Conservation (phyloP, 306 rosid genomes). For the Potentilla sterilis region DNA sequence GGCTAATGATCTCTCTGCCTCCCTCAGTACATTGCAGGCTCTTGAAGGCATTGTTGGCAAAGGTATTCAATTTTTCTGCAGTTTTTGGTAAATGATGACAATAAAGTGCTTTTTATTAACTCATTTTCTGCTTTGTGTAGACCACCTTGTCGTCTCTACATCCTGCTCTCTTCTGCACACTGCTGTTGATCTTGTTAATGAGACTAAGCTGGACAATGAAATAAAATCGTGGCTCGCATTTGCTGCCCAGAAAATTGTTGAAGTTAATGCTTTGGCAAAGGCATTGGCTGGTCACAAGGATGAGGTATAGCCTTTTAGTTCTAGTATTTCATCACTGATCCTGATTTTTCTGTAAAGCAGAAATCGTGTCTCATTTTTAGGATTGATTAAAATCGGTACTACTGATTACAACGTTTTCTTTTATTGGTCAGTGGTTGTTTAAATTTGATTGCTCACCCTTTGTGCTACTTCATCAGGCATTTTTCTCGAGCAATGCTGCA, state of each 20-base stretch:
- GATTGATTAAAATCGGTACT: neutral
- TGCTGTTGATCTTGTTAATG: conserved; percentile 86
- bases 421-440: neutral
- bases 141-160: conserved; percentile 80
- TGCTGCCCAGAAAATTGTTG: conserved; percentile 88
- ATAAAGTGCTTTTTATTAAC: conserved; percentile 11
- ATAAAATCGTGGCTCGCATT: conserved; percentile 91
- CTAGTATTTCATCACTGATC: conserved; percentile 5
- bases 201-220: conserved; percentile 82
- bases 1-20: conserved; percentile 82
- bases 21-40: conserved; percentile 47
- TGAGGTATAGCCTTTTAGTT: conserved; percentile 41
- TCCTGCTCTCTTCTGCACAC: conserved; percentile 91
- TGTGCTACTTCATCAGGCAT: conserved; percentile 50
- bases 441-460: neutral
- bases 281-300: conserved; percentile 78
- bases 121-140: conserved; percentile 32
- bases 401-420: too few relatives aligned
- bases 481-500: conserved; percentile 65
- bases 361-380: neutral
- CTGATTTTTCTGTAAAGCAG: neutral
- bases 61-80: conserved; percentile 39
- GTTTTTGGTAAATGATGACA: conserved; percentile 13
- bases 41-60: conserved; percentile 82
- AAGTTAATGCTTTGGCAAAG: conserved; percentile 83